A percentile compares a stretch with the other conserved stretches of the same genome.
Conservation (phyloP, 352 stramenopile genomes). For the Globisporangium cystogenes region DNA sequence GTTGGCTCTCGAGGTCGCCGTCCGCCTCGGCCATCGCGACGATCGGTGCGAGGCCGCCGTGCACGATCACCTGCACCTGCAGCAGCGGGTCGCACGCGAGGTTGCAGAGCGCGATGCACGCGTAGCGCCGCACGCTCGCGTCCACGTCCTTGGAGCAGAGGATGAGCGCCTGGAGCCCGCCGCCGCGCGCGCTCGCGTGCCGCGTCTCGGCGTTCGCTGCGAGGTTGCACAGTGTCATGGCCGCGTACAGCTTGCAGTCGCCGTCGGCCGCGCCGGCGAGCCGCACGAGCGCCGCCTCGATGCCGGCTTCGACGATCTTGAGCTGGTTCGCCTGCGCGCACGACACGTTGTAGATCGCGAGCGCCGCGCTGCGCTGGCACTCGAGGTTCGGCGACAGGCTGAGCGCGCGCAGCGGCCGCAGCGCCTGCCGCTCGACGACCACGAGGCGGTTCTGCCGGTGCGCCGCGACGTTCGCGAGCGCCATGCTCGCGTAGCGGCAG, state of each 20-base stretch:
- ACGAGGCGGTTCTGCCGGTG: slow-evolving; percentile 84
- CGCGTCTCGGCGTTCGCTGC: slow-evolving; percentile 92
- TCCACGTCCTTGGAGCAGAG: slow-evolving; percentile 88
- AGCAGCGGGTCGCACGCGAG: slow-evolving; percentile 87
- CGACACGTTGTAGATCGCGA: slow-evolving; percentile 95
- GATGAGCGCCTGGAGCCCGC: slow-evolving; percentile 90
- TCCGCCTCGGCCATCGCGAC: slow-evolving; percentile 65
- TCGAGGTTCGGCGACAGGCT: slow-evolving; percentile 83
- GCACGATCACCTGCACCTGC: slow-evolving; percentile 91
- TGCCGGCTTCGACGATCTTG: slow-evolving; percentile 83
- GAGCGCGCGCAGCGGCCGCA: slow-evolving; percentile 77
- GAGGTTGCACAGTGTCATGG: slow-evolving; percentile 95
- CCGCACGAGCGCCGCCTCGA: slow-evolving; percentile 85
- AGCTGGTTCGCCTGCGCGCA: slow-evolving; percentile 89
- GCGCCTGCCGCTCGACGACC: slow-evolving; percentile 82
- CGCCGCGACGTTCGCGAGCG: slow-evolving; percentile 91
- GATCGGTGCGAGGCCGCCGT: slow-evolving; percentile 88
- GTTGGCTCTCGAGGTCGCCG: slow-evolving; percentile 76
- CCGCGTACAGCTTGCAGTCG: slow-evolving; percentile 91
- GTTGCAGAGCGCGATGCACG: slow-evolving; percentile 95
- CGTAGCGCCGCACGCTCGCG: slow-evolving; percentile 80
- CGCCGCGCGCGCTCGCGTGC: slow-evolving; percentile 74
- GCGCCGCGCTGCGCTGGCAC: slow-evolving; percentile 85
- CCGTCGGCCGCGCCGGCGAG: slow-evolving; percentile 83
- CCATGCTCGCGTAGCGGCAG: slow-evolving; percentile 90